phyloP scores from a whole-genome alignment of 23 red algal genomes.

The Gracilaria vermiculophylla region DNA sequence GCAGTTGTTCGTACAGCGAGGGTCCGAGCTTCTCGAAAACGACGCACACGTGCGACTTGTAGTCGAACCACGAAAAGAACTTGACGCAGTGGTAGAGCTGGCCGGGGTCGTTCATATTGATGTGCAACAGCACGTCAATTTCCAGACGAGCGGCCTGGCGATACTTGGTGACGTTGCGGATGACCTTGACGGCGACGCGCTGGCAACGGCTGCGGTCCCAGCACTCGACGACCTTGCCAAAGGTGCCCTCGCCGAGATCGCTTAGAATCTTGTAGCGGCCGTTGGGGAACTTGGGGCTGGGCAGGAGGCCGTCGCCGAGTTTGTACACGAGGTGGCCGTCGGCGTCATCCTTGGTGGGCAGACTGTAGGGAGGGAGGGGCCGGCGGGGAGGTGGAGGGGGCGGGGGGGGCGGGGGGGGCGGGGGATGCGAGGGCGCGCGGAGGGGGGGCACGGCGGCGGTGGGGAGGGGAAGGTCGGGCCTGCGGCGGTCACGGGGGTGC shows the following conservation, averaged over 20 bases:
- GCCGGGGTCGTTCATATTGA: conserved; percentile 50
- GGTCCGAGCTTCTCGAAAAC: conserved; percentile 92
- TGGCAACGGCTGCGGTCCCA: conserved; percentile 67
- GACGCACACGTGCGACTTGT: conserved; percentile 85
- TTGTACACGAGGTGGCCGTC: conserved; percentile 82
- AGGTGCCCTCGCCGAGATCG: conserved; percentile 84
- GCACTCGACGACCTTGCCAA: conserved; percentile 89
- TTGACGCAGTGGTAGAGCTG: conserved; percentile 73
- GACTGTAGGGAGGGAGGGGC: neutral
- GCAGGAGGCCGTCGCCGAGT: conserved; percentile 73
- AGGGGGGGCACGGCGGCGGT: neutral
- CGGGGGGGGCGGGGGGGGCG: neutral
- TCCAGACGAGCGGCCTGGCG: conserved; percentile 78
- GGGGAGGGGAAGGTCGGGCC: neutral
- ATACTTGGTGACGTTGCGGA: conserved; percentile 81
- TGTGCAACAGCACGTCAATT: conserved; percentile 71
- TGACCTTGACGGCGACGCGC: conserved; percentile 82
- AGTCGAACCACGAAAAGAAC: conserved; percentile 83
- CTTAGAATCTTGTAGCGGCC: conserved; percentile 84
- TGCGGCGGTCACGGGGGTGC: neutral
- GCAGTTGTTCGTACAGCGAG: conserved; percentile 87
- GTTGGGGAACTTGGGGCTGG: conserved; percentile 61
- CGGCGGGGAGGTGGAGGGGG: neutral
- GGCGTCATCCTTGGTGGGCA: conserved; percentile 56
- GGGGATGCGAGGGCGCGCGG: neutral